Base-by-base conservation (phyloP, 2,329 filamentous ascomycete species). In the Aspergillus sp. region DNA sequence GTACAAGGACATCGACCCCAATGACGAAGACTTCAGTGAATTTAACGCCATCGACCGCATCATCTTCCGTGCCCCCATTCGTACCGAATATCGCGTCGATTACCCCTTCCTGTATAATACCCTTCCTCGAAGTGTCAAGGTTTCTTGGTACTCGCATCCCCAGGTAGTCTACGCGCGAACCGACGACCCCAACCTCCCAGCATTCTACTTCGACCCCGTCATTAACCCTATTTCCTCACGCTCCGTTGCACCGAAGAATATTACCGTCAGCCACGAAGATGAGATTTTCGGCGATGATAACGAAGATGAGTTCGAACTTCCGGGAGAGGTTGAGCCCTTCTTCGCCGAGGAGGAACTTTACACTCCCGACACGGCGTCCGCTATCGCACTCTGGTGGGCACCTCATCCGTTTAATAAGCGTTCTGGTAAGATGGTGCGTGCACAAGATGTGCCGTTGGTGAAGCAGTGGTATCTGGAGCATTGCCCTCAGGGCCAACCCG, bases 1-100 rank as follows among this genome's bases (percentile, higher is more conserved):
- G 17, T 98, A 96, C 77, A 98, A 98, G 72, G 93, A 98, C 60
- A 90, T 98, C 52, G 90, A 98, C 67, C 93, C 93, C 2, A 98
- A 98, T 60, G 91, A 97, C 58, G 93, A 98, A 68, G 93, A 98
- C 64, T 98, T 98, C 70, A 93, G 93, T 70, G 93, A 98, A 70
- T 98, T 98, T 78, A 98, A 98, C 64, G 93, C 93, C 30, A 98
- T 98, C 60, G 93, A 98, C 63, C 88, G 94, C 58, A 98, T 98
- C 70, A 98, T 98, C 58, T 98, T 98, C 78, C 86, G 93, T 55
- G 85, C 87, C 42, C 90, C 91, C 0, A 94, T 97, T 55, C 84
- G 91, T 58, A 98, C 91, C 7, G 93, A 98, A 70, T 96, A 94
- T 62, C 84, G 91, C 41, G 93, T 98, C 39, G 90, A 90, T 0